Evolutionary conservation across 75 land plant genomes (phyloP), one percentile per base, ranked within the genome.

Genomic region (Pinus albicaulis): DNA sequence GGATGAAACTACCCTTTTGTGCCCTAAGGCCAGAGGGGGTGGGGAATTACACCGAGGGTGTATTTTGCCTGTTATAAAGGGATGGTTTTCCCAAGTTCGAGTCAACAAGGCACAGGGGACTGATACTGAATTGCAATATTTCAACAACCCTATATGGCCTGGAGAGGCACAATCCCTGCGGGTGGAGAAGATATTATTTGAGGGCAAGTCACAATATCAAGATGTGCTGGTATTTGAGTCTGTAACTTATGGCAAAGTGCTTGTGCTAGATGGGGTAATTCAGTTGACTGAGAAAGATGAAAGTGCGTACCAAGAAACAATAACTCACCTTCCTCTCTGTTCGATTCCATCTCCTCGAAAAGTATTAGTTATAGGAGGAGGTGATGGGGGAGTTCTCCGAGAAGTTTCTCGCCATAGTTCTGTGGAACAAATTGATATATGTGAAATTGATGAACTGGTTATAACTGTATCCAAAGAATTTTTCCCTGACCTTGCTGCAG

Each of bases 281-380:
- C 98, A 95, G 78, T 78, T 95, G 57, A 85, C 96, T 38, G 93
- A 93, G 69, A 91, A 88, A 44, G 98, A 95, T 83, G 98, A 95
- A 81, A 91, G 88, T 77, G 88, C 93, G 20, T 95, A 95, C 82
- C 98, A 95, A 76, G 98, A 95, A 81, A 93, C 93, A 96, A 91
- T 95, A 26, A 83, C 93, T 56, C 98, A 95, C 74, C 88, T 95
- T 59, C 93, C 98, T 17, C 90, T 95, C 75, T 95, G 98, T 81
- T 95, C 96, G 7, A 93, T 95, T 76, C 76, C 87, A 61, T 80
- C 86, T 22, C 96, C 98, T 1, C 84, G 84, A 82, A 86, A 28
- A 52, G 71, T 91, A 17, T 72, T 91, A 62, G 92, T 91, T n/a
- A 81, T 91, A 76, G 92, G 92, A 25, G 92, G 92, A 55, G 92